Conservation (phyloP, 2,329 filamentous ascomycete species). For the Penicillium sp. region DNA sequence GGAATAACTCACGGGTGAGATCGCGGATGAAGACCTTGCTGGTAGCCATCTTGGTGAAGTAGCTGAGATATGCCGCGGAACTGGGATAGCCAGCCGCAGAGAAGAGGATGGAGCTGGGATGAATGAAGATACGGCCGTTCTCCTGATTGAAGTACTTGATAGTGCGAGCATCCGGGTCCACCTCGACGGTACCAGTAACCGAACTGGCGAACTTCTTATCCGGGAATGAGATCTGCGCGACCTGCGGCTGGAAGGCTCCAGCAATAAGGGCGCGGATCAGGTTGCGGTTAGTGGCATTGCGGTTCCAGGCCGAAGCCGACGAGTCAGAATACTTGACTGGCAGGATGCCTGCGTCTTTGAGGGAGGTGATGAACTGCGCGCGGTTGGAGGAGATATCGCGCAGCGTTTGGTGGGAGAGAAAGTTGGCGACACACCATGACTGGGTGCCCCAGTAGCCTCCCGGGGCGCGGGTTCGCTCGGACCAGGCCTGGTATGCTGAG, state of each 20-base stretch:
- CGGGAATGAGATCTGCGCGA: slow-evolving; percentile 87
- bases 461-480: slow-evolving; percentile 56
- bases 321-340: slow-evolving; percentile 48
- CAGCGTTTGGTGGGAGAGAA: slow-evolving; percentile 77
- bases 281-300: slow-evolving; percentile 37
- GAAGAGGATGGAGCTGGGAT: slow-evolving; percentile 85
- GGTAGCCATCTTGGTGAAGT: slow-evolving; percentile 89
- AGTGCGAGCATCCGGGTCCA: slow-evolving; percentile 85
- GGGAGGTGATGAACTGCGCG: slow-evolving; percentile 77
- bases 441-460: slow-evolving; percentile 47
- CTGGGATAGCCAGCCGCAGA: slow-evolving; percentile 73
- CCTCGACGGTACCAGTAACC: slow-evolving; percentile 81
- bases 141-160: slow-evolving; percentile 92
- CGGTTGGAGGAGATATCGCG: slow-evolving; percentile 85
- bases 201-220: slow-evolving; percentile 92
- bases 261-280: slow-evolving; percentile 69
- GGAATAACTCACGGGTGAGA: slow-evolving; percentile 69
- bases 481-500: slow-evolving; percentile 79
- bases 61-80: slow-evolving; percentile 75
- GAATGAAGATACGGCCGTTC: slow-evolving; percentile 84
- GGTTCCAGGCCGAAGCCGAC: slow-evolving; percentile 25
- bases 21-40: slow-evolving; percentile 90
- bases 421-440: slow-evolving; percentile 79
- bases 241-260: slow-evolving; percentile 76
- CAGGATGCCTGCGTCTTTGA: slow-evolving; percentile 82